Conservation (phyloP, 805 yeast species). For the Pichia gijzeniarum region DNA sequence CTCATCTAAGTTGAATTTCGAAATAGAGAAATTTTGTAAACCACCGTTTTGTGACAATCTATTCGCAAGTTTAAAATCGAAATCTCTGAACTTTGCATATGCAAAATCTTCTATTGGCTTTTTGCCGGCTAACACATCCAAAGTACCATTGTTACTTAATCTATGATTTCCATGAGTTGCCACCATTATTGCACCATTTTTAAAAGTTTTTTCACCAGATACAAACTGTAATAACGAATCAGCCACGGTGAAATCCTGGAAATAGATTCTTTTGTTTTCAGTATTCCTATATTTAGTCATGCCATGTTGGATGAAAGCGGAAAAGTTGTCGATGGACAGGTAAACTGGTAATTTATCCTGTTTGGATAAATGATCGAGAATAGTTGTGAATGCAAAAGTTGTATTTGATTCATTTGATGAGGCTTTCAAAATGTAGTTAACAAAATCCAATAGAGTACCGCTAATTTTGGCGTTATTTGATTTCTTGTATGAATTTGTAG, state of each 20-base stretch:
- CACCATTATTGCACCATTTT: slow-evolving; percentile 57
- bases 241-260: slow-evolving; percentile 59
- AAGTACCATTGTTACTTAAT: slow-evolving; percentile 49
- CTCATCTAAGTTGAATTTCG: slow-evolving; percentile 41
- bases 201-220: slow-evolving; percentile 46
- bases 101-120: slow-evolving; percentile 56
- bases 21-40: slow-evolving; percentile 31
- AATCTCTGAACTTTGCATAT: slow-evolving; percentile 43
- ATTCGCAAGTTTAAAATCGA: slow-evolving; percentile 51
- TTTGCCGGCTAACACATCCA: slow-evolving; percentile 45
- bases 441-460: slow-evolving; percentile 38
- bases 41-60: slow-evolving; percentile 32
- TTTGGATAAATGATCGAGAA: slow-evolving; percentile 47
- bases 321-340: slow-evolving; percentile 69
- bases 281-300: slow-evolving; percentile 55
- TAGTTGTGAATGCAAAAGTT: slow-evolving; percentile 43
- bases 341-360: slow-evolving; percentile 52
- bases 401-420: slow-evolving; percentile 24
- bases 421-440: slow-evolving; percentile 20
- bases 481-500: slow-evolving; percentile 16
- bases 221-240: slow-evolving; percentile 47
- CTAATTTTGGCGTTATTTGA: slow-evolving; percentile 11
- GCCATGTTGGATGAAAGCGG: slow-evolving; percentile 50
- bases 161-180: slow-evolving; percentile 54
- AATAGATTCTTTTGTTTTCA: slow-evolving; percentile 48